Percentiles rank a stretch among this genome's conserved stretches.
These are phyloP conservation scores for Stemphylium beticola DNA, from an alignment of 2,329 filamentous ascomycete genomes.

Conservation along the genomic window DNA sequence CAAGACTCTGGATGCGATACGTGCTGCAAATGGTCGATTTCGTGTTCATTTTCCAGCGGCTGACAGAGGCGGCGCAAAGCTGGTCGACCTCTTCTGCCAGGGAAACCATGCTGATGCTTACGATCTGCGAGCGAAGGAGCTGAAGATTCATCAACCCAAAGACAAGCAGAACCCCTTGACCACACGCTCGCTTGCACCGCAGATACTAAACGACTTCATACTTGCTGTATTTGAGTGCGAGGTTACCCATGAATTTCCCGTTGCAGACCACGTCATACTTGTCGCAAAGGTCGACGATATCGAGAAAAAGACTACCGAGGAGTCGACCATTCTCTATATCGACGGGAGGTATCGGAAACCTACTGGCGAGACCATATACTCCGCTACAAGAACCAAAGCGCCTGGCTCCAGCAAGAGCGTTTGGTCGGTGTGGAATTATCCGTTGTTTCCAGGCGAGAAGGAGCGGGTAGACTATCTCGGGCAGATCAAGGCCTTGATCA, in stretches of 20 bases:
- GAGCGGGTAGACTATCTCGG: conserved; percentile 25
- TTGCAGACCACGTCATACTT: conserved; percentile 57
- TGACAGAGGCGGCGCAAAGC: conserved; percentile 31
- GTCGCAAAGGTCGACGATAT: conserved; percentile 50
- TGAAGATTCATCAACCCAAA: conserved; percentile 16
- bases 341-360: conserved; percentile 31
- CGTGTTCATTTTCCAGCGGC: conserved; percentile 58
- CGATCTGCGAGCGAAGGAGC: conserved; percentile 13
- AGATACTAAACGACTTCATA: conserved; percentile 20
- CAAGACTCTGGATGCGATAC: conserved; percentile 62
- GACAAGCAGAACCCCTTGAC: neutral
- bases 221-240: conserved; percentile 44
- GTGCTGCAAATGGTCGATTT: conserved; percentile 50
- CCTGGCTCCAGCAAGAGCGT: neutral
- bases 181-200: conserved; percentile 22
- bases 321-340: conserved; percentile 33
- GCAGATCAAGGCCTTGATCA: conserved; percentile 24
- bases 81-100: conserved; percentile 39
- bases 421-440: conserved; percentile 20
- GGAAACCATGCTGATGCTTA: conserved; percentile 37
- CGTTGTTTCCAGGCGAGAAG: conserved; percentile 27
- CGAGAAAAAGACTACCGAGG: neutral
- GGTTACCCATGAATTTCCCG: conserved; percentile 44
- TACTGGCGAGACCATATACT: conserved; percentile 6
- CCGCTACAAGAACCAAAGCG: neutral